These are phyloP conservation scores for Apophysomyces ossiformis DNA, from an alignment of 371 early-diverging fungal species.

Conservation along the genomic window DNA sequence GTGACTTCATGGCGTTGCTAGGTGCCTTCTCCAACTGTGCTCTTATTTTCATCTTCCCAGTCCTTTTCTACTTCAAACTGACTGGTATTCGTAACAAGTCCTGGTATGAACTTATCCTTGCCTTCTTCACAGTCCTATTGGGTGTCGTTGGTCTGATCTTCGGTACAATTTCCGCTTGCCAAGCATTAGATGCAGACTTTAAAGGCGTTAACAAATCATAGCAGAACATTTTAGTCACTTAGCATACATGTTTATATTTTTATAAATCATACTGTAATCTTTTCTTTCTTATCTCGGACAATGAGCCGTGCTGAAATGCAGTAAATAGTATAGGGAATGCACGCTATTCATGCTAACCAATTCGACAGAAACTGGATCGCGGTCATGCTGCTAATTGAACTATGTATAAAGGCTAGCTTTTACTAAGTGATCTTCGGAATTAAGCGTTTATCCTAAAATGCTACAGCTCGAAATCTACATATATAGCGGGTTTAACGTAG, in stretches of 20 bases:
- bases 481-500: too few species aligned
- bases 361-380: too few species aligned
- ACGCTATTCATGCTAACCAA: too few species aligned
- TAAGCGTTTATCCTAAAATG: too few species aligned
- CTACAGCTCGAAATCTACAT: too few species aligned
- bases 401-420: too few species aligned
- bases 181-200: constrained; percentile 54
- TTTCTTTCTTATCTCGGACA: constrained; percentile 68
- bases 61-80: constrained; percentile 65
- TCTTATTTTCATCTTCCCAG: constrained; percentile 72
- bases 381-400: too few species aligned
- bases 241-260: too few species aligned
- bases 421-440: too few species aligned
- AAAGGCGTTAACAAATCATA: not conserved
- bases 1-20: constrained; percentile 75
- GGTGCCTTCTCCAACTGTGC: constrained; percentile 71
- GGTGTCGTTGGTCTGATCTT: constrained; percentile 67
- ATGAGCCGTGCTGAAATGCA: too few species aligned
- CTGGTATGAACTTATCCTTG: constrained; percentile 46
- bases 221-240: not conserved
- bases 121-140: constrained; percentile 52
- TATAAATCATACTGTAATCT: constrained; percentile 30
- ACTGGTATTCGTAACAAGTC: constrained; percentile 56
- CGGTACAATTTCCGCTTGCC: constrained; percentile 63
- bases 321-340: too few species aligned